Conservation (phyloP, 2,329 filamentous ascomycete species). For the Hymenoscyphus repandus region DNA sequence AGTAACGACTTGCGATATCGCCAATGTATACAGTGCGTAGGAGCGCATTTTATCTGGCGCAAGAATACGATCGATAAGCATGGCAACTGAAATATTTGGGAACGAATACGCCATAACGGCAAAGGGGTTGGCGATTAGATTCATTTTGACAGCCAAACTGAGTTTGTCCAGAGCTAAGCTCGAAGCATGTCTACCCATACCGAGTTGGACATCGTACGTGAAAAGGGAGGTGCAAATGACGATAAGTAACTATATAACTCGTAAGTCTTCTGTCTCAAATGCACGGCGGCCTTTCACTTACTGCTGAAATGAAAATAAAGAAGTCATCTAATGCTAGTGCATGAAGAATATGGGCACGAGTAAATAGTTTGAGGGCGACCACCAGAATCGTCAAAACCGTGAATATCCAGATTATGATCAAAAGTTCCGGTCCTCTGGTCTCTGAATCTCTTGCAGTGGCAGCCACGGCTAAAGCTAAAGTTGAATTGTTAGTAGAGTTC, state of each 20-base stretch:
- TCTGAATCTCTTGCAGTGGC: not conserved
- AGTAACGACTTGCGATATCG: not conserved
- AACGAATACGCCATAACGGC: not conserved
- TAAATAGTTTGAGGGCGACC: not conserved
- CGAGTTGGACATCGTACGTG: not conserved
- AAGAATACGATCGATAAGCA: not conserved
- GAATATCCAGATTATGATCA: conserved; percentile 3
- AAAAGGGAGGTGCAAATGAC: no score
- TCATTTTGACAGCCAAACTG: not conserved
- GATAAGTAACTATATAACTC: no score
- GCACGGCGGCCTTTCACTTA: not conserved
- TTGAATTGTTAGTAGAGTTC: not conserved
- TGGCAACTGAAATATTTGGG: conserved; percentile 1
- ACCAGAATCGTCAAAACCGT: not conserved
- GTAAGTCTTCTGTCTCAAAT: not conserved
- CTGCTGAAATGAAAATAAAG: conserved; percentile 1
- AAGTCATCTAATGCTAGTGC: not conserved
- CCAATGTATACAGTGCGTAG: not conserved
- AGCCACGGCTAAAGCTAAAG: not conserved
- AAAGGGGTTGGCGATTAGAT: not conserved
- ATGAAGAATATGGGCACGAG: not conserved
- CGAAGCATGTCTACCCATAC: conserved; percentile 1
- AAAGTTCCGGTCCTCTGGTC: not conserved
- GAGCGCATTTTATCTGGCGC: not conserved
- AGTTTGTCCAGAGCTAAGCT: not conserved